Percentiles rank a stretch among this genome's conserved stretches.
Conservation (phyloP, 2,329 filamentous ascomycete genomes). For the Ilyonectria destructans region DNA sequence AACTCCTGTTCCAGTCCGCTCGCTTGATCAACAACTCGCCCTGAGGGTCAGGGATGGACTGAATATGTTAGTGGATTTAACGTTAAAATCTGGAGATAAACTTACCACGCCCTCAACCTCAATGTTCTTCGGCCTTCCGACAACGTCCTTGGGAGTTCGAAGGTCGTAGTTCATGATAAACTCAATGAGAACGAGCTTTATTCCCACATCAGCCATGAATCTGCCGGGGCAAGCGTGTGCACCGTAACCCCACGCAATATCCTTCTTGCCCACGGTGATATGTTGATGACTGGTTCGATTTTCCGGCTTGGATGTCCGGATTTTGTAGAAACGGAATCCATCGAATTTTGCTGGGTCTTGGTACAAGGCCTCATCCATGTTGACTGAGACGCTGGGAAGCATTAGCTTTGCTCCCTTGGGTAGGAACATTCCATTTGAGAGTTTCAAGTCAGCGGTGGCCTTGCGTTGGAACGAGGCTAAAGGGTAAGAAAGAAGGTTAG, state of each 20-base stretch:
- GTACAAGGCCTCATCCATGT: constrained; percentile 29
- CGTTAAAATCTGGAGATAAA: not conserved
- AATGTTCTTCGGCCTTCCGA: constrained; percentile 16
- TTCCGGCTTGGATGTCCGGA: constrained; percentile 3
- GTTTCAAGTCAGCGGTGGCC: constrained; percentile 19
- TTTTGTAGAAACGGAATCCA: constrained; percentile 23
- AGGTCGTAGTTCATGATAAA: constrained; percentile 24
- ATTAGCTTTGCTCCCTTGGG: constrained; percentile 26
- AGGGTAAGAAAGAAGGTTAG: not conserved
- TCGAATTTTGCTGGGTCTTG: constrained; percentile 24
- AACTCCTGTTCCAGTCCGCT: not conserved
- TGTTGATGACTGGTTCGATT: constrained; percentile 19
- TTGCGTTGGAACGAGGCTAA: constrained; percentile 27
- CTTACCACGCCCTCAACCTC: constrained; percentile 30
- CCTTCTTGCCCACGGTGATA: constrained; percentile 26
- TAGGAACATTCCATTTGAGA: constrained; percentile 26
- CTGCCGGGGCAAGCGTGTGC: constrained; percentile 28
- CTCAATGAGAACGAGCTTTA: constrained; percentile 28
- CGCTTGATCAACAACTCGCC: constrained; percentile 9
- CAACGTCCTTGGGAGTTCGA: constrained; percentile 6
- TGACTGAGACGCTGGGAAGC: constrained; percentile 24
- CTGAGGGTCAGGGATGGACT: constrained; percentile 24
- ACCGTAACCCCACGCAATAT: constrained; percentile 29
- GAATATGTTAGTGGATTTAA: not conserved
- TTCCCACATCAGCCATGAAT: constrained; percentile 26